These are phyloP conservation scores for Yamadazyma dendronema DNA, from an alignment of 1,139 yeast genomes.

Conservation along the genomic window DNA sequence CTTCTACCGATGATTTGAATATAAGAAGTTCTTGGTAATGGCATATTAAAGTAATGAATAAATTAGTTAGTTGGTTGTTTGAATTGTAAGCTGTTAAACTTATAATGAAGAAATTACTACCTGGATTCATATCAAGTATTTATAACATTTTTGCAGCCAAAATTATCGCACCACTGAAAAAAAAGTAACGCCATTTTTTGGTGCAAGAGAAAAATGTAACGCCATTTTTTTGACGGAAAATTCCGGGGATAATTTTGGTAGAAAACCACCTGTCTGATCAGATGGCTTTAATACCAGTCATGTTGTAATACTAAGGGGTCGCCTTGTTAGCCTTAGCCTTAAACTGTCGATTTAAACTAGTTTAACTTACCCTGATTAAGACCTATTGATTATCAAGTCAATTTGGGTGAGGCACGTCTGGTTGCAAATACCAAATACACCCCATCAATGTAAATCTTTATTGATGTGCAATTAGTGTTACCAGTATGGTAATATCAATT, in stretches of 20 bases:
- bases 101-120: background rate
- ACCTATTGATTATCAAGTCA: too few relatives aligned
- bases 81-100: background rate
- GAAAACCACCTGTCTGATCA: background rate
- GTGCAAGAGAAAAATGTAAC: constrained; percentile 3
- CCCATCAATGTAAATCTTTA: background rate
- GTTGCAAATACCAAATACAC: background rate
- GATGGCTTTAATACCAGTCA: too few relatives aligned
- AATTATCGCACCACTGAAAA: background rate
- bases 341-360: too few relatives aligned
- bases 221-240: constrained; percentile 3
- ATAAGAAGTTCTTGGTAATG: constrained; percentile 14
- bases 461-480: too few relatives aligned
- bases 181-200: constrained; percentile 6
- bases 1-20: constrained; percentile 27
- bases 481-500: too few relatives aligned
- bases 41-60: constrained; percentile 1
- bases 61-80: constrained; percentile 1
- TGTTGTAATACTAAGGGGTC: too few relatives aligned
- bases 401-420: too few relatives aligned
- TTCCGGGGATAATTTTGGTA: too few relatives aligned
- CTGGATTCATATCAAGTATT: background rate
- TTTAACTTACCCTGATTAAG: too few relatives aligned
- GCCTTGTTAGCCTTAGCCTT: too few relatives aligned
- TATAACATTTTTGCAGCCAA: constrained; percentile 1